Evolutionary conservation across 371 early-diverging fungal species (phyloP).

Genomic region (Fennellomyces sp.): DNA sequence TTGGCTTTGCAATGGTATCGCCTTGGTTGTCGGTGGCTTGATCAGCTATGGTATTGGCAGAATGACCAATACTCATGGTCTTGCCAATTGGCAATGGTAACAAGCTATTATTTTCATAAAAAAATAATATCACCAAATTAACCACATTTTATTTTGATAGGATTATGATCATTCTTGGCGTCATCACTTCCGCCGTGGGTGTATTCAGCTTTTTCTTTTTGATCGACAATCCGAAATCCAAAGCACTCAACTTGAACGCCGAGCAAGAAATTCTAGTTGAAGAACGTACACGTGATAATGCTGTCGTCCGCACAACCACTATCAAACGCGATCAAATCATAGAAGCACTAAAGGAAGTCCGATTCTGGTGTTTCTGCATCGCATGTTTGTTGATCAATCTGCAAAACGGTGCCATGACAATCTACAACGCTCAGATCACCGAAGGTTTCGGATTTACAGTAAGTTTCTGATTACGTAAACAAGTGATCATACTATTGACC

Average conservation of each 20-base stretch:
- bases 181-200: constrained; percentile 23
- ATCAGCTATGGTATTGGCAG: constrained; percentile 60
- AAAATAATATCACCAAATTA: neutral
- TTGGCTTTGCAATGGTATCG: constrained; percentile 50
- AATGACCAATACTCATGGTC: constrained; percentile 39
- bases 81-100: constrained; percentile 65
- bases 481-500: neutral
- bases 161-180: constrained; percentile 47
- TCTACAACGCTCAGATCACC: constrained; percentile 32
- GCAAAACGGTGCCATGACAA: constrained; percentile 41
- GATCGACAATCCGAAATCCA: constrained; percentile 37
- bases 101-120: neutral
- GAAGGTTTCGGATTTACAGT: constrained; percentile 38
- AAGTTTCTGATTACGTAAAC: too few species aligned
- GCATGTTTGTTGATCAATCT: constrained; percentile 34
- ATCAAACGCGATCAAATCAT: constrained; percentile 36
- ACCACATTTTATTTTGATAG: constrained; percentile 13
- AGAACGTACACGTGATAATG: constrained; percentile 41
- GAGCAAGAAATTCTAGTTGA: constrained; percentile 42
- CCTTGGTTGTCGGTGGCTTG: constrained; percentile 62
- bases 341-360: constrained; percentile 37
- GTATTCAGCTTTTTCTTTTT: constrained; percentile 33
- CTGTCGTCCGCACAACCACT: constrained; percentile 30
- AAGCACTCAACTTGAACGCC: constrained; percentile 26
- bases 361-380: constrained; percentile 35